Evolutionary conservation across 345 rosid genomes (phyloP), one percentile per base, ranked within the genome.

Genomic region (Sonneratia alba): DNA sequence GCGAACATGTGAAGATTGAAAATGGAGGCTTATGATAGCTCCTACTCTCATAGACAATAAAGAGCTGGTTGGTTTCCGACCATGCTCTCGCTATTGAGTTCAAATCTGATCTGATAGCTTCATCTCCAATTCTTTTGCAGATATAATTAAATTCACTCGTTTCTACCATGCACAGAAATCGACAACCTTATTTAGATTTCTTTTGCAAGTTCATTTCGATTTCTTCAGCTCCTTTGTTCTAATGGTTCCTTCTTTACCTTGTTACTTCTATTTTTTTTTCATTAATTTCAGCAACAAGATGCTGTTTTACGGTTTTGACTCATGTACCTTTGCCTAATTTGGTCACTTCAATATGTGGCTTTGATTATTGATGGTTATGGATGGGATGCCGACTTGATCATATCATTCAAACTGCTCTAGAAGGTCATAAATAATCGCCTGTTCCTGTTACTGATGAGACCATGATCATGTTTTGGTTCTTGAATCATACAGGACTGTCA

Each of bases 401-500:
- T 2, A 4, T 5, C 22, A 53, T 18, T 19, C 0, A 5, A 47
- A 51, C 37, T 76, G 78, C 84, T 47, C 15, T 13, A 13, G 14
- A 47, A 47, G 51, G 13, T 47, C 15, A 13, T 47, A 10, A 47
- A 47, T 47, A 13, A 47, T 47, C 14, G 2, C 15, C 9, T 47
- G 51, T 13, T 47, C 15, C 51, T 8, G 14, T 47, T 13, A 47
- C 51, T 47, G 51, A 47, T 13, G 14, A 47, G 51, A 47, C 15
- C 51, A 47, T 13, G 51, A 13, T 7, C 45, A 42, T 47, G 51
- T 47, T 47, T 47, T 9, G 51, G 51, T 0, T 47, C 9, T 47
- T 47, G 51, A 10, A 47, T 10, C 9, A 2, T 13, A 47, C 51
- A 87, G 96, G 89, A 85, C 64, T 75, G 47, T 56, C 81, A 53